phyloP scores from a whole-genome alignment of 768 basidiomycete species.

The Mycena galopus region DNA sequence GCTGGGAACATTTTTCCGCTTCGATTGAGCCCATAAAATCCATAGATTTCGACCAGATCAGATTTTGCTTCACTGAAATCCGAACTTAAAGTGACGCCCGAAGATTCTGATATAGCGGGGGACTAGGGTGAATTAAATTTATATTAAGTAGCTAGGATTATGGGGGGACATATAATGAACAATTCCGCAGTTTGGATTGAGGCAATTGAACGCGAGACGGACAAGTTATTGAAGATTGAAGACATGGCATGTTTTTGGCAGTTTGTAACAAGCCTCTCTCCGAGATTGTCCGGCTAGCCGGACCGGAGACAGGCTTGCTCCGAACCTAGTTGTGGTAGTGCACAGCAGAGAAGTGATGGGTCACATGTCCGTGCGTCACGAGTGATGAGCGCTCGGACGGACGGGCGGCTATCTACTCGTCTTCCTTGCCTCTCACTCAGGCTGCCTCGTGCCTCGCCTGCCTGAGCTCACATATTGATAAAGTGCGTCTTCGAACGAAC shows the following conservation, averaged over 20 bases:
- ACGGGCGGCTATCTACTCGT: too few species aligned
- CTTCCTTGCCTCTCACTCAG: too few species aligned
- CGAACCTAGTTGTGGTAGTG: neutral
- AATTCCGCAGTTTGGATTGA: neutral
- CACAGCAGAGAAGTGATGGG: too few species aligned
- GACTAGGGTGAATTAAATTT: neutral
- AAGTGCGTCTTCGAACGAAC: too few species aligned
- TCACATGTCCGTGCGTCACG: too few species aligned
- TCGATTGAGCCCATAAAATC: neutral
- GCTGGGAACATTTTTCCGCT: neutral
- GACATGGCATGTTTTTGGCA: neutral
- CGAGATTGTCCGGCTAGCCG: neutral
- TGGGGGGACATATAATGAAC: neutral
- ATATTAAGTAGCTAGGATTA: neutral
- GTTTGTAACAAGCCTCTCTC: neutral
- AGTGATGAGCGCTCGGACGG: too few species aligned
- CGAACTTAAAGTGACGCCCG: neutral
- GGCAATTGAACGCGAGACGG: neutral
- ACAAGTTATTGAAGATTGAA: neutral
- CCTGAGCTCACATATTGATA: too few species aligned
- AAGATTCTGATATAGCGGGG: neutral
- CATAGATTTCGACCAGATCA: neutral
- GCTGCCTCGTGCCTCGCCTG: too few species aligned
- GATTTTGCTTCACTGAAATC: neutral
- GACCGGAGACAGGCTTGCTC: neutral